A percentile compares a stretch with the other conserved stretches of the same genome.
phyloP scores from a whole-genome alignment of 2,329 filamentous ascomycete genomes.

The Ascochyta rabiei region DNA sequence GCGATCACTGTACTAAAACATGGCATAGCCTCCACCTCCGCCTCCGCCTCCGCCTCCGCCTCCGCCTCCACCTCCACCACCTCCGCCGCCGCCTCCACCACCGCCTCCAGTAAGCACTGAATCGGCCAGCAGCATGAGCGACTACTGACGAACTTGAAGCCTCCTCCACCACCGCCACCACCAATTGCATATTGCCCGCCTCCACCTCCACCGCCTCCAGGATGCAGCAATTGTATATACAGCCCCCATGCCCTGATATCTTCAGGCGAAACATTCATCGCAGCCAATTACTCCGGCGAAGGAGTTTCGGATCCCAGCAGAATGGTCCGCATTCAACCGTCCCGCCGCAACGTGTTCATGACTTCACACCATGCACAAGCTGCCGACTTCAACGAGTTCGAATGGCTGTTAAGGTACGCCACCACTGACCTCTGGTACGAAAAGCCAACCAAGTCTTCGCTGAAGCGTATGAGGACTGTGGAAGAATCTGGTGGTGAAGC shows the following conservation, averaged over 20 bases:
- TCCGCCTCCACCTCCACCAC: slow-evolving; percentile 22
- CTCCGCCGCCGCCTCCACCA: slow-evolving; percentile 17
- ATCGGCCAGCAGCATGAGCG: too few relatives aligned
- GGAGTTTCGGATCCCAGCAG: slow-evolving; percentile 19
- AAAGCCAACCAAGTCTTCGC: slow-evolving; percentile 26
- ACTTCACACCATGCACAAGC: slow-evolving; percentile 28
- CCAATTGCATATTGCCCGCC: background rate
- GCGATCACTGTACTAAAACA: background rate
- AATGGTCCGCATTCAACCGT: slow-evolving; percentile 29
- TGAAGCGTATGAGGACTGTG: slow-evolving; percentile 18
- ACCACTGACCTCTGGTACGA: slow-evolving; percentile 39
- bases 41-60: slow-evolving; percentile 19
- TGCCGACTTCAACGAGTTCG: slow-evolving; percentile 36
- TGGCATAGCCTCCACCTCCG: slow-evolving; percentile 13
- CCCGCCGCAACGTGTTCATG: slow-evolving; percentile 34
- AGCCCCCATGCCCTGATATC: slow-evolving; percentile 14
- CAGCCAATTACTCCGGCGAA: slow-evolving; percentile 28
- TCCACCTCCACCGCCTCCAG: slow-evolving; percentile 16
- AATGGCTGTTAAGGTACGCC: slow-evolving; percentile 38
- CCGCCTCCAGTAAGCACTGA: slow-evolving; percentile 13
- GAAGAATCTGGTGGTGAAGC: slow-evolving; percentile 11
- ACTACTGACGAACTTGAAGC: slow-evolving; percentile 5
- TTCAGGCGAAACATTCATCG: slow-evolving; percentile 27
- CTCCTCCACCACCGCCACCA: slow-evolving; percentile 15
- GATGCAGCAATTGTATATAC: background rate